Percentiles rank a stretch among this genome's conserved stretches.
Evolutionary conservation across 495 filamentous ascomycete species (phyloP).

Genomic region (Penicillium soppii): DNA sequence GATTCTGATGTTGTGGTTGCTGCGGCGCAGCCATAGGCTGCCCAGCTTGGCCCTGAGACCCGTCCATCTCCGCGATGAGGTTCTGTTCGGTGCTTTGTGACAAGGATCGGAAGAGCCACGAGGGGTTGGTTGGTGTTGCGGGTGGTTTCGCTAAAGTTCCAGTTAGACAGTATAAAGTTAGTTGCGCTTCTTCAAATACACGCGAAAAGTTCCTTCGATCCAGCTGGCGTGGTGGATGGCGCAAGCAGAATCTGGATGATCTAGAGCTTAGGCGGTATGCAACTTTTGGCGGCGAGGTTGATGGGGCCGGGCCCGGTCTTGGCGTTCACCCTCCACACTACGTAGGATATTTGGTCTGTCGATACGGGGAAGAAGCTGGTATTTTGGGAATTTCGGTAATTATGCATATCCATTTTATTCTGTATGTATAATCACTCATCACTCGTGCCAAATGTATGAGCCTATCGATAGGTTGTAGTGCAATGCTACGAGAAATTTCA

Average conservation of each 20-base stretch:
- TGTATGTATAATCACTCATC: too few species aligned
- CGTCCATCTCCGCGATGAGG: conserved; percentile 30
- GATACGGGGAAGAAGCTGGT: too few species aligned
- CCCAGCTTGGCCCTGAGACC: conserved; percentile 29
- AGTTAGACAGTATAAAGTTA: not conserved
- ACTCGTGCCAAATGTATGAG: too few species aligned
- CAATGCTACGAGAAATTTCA: too few species aligned
- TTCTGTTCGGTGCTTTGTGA: not conserved
- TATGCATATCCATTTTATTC: not conserved
- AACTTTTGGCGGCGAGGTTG: conserved; percentile 2
- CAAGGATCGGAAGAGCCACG: not conserved
- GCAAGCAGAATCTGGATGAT: not conserved
- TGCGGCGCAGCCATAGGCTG: conserved; percentile 35
- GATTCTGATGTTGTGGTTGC: conserved; percentile 44
- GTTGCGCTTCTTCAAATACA: not conserved
- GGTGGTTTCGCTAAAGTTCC: not conserved
- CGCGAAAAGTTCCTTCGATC: not conserved
- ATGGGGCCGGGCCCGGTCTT: conserved; percentile 17
- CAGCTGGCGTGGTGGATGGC: not conserved
- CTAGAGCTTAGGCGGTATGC: conserved; percentile 3
- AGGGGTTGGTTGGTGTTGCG: not conserved
- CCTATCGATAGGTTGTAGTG: too few species aligned
- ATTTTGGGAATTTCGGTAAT: not conserved
- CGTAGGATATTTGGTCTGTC: too few species aligned
- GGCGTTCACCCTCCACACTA: conserved; percentile 5